A percentile compares a stretch with the other conserved stretches of the same genome.
These are phyloP conservation scores for Alternaria ethzedia DNA, from an alignment of 2,329 filamentous ascomycete species.

Conservation along the genomic window DNA sequence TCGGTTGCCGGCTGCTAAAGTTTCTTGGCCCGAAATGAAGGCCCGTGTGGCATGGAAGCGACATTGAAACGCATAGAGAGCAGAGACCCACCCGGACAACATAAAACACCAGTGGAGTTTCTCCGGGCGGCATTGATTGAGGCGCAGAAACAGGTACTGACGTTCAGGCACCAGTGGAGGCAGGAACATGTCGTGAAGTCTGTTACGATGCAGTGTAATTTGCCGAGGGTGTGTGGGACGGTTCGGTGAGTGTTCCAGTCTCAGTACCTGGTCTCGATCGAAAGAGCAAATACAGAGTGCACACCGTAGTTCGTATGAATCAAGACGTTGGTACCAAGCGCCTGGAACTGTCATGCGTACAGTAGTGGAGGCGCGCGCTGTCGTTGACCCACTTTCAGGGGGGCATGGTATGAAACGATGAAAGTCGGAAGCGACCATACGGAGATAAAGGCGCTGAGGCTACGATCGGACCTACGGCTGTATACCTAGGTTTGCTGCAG, in stretches of 20 bases:
- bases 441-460: neutral
- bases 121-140: neutral
- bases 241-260: neutral
- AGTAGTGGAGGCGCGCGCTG: conserved; percentile 7
- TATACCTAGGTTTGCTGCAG: neutral
- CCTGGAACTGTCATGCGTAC: neutral
- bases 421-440: conserved; percentile 6
- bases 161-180: neutral
- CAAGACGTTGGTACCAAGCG: neutral
- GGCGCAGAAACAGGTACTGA: neutral
- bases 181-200: too few relatives aligned
- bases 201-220: neutral
- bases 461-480: neutral
- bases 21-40: neutral
- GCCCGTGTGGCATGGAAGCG: neutral
- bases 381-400: neutral
- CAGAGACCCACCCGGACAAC: neutral
- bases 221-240: neutral
- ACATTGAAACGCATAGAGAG: neutral
- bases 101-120: neutral
- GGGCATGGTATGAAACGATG: conserved; percentile 3
- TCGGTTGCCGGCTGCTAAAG: neutral
- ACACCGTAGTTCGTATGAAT: neutral
- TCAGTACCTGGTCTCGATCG: neutral
- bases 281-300: neutral